Percentiles rank a stretch among this genome's conserved stretches.
Evolutionary conservation across 2,329 filamentous ascomycete species (phyloP).

Genomic region (Cladosporium sp.): DNA sequence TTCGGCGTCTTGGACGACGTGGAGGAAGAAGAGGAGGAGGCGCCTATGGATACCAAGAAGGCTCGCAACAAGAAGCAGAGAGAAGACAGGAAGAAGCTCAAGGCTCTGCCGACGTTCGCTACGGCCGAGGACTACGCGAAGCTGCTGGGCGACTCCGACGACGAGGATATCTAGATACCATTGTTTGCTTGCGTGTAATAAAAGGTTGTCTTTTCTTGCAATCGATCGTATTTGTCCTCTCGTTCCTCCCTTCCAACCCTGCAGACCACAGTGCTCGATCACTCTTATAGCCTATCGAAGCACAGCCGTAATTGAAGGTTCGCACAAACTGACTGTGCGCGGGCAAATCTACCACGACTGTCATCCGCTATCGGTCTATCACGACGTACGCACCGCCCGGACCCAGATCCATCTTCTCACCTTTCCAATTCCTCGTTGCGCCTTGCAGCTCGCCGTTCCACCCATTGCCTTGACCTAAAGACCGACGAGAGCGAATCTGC

Average conservation of each 20-base stretch:
- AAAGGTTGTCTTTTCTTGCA: background rate
- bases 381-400: background rate
- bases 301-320: too few species aligned
- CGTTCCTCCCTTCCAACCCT: too few species aligned
- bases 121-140: conserved; percentile 91
- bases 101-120: conserved; percentile 86
- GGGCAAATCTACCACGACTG: too few species aligned
- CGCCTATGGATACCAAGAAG: conserved; percentile 32
- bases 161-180: conserved; percentile 13
- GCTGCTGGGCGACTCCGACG: conserved; percentile 33
- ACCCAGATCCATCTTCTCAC: background rate
- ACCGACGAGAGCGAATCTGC: background rate
- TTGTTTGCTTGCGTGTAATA: background rate
- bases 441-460: background rate
- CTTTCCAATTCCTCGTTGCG: background rate
- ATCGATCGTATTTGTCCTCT: too few species aligned
- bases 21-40: conserved; percentile 39
- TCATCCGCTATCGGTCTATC: background rate
- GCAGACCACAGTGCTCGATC: too few species aligned
- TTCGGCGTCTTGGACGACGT: conserved; percentile 51
- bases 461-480: background rate
- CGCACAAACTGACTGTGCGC: too few species aligned
- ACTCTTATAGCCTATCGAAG: too few species aligned
- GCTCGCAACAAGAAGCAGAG: conserved; percentile 42
- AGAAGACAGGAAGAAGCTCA: conserved; percentile 77